These are phyloP conservation scores for Obelidium mucronatum DNA, from an alignment of 192 early-diverging fungal species.

Conservation along the genomic window DNA sequence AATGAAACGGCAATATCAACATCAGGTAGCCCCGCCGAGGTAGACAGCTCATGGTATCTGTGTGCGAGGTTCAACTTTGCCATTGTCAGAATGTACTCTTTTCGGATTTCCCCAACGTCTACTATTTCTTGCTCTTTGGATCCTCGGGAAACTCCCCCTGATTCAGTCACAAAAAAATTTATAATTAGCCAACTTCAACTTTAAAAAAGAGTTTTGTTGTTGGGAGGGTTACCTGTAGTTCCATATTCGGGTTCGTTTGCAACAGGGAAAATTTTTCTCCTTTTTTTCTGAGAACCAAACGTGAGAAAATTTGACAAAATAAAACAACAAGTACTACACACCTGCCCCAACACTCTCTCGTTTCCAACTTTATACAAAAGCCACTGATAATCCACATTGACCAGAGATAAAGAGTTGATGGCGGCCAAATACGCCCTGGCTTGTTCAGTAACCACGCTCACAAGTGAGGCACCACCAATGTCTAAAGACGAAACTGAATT, in stretches of 20 bases:
- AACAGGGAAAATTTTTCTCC: conserved; percentile 1
- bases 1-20: conserved; percentile 35
- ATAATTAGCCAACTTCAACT: not conserved
- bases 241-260: conserved; percentile 20
- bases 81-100: conserved; percentile 41
- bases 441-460: conserved; percentile 39
- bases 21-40: conserved; percentile 15
- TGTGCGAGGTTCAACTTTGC: conserved; percentile 41
- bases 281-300: conserved; percentile 19
- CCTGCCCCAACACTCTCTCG: not conserved
- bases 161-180: not conserved
- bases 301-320: too few relatives aligned
- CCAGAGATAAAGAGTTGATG: conserved; percentile 42
- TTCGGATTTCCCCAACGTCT: conserved; percentile 28
- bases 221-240: not conserved
- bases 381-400: conserved; percentile 40
- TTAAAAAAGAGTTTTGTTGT: not conserved
- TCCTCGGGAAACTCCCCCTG: not conserved
- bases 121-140: conserved; percentile 17
- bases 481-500: conserved; percentile 28
- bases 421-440: conserved; percentile 43
- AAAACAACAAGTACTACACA: not conserved
- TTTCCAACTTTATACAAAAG: conserved; percentile 34
- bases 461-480: conserved; percentile 25
- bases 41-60: not conserved